Base-by-base conservation (phyloP, 176 grass and related monocot species). In the Areca catechu region DNA sequence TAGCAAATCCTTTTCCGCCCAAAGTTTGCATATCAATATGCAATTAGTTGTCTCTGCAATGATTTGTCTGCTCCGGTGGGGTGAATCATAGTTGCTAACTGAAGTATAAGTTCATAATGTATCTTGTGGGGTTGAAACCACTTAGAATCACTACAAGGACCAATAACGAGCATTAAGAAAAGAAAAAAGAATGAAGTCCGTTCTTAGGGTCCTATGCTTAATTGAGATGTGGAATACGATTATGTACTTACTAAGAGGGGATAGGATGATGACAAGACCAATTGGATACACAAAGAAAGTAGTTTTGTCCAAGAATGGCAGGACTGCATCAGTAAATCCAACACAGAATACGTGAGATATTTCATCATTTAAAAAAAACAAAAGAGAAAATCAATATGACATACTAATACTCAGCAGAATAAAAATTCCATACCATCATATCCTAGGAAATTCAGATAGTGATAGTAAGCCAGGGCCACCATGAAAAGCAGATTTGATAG, bases 271-370 rank as follows among this genome's bases (percentile, higher is more conserved):
- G 57, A 86, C 83, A 15, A 95, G 83, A 22, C 91, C 91, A 51
- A 95, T 86, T 54, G 91, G 91, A 56, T 95, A 95, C 80, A 95
- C 72, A 71, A 95, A 95, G 80, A 95, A 95, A 70, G 91, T 95
- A 18, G 91, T 95, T 82, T 86, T 83, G 51, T 88, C 83, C 75
- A 87, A 71, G 77, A 98, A 88, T 57, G 87, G 93, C 69, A 98
- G 82, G 55, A 98, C 93, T 98, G 74, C 72, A 82, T 18, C 7
- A 21, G 43, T 49, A 60, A 28, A 29, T 47, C 14, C 58, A 48
- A 56, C 7, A 63, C 15, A n/a, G 27, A 51, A 28, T 28, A 62
- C 1, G 37, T 23, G 16, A 61, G 30, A 43, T 43, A 43, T 43
- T 51, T 17, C 18, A 16, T 4, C 18, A 21, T 66, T 49, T 5